Percentiles rank a stretch among this genome's conserved stretches.
Conservation (phyloP, 768 basidiomycete genomes). For the Termitomyces sp. region DNA sequence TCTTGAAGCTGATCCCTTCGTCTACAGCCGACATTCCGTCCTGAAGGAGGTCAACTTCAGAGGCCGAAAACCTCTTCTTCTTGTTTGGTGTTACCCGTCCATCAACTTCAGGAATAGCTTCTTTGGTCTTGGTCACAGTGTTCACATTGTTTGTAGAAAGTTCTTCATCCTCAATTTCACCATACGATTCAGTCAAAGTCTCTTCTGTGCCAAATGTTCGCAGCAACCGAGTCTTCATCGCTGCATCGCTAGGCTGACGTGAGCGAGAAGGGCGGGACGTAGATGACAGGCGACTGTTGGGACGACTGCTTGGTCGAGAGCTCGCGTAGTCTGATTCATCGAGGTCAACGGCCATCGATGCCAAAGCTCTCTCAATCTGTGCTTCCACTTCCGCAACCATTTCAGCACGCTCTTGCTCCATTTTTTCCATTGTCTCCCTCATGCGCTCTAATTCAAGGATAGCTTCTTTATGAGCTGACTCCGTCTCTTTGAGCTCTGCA, state of each 20-base stretch:
- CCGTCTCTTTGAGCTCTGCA: constrained; percentile 79
- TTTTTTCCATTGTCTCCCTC: constrained; percentile 80
- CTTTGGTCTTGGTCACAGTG: constrained; percentile 34
- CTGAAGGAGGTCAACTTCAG: constrained; percentile 58
- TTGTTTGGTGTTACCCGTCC: constrained; percentile 46
- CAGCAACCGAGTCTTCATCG: constrained; percentile 45
- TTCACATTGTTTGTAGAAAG: constrained; percentile 29
- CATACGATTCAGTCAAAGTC: constrained; percentile 70
- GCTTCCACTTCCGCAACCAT: constrained; percentile 94
- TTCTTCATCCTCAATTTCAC: constrained; percentile 38
- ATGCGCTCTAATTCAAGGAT: constrained; percentile 78
- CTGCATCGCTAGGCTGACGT: constrained; percentile 58
- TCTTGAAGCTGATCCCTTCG: constrained; percentile 78
- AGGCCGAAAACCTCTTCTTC: constrained; percentile 81
- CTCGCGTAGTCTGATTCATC: constrained; percentile 75
- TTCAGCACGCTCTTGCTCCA: constrained; percentile 83
- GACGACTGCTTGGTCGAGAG: constrained; percentile 67
- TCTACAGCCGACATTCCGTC: constrained; percentile 87
- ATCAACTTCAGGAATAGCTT: constrained; percentile 54
- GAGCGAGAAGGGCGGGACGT: constrained; percentile 52
- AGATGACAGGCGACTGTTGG: constrained; percentile 65
- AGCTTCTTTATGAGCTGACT: constrained; percentile 77
- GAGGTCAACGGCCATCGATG: constrained; percentile 79
- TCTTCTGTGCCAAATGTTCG: constrained; percentile 79
- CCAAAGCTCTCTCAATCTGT: constrained; percentile 84